Evolutionary conservation across 148 eudicot species (phyloP).

Genomic region (Euryodendron excelsum): DNA sequence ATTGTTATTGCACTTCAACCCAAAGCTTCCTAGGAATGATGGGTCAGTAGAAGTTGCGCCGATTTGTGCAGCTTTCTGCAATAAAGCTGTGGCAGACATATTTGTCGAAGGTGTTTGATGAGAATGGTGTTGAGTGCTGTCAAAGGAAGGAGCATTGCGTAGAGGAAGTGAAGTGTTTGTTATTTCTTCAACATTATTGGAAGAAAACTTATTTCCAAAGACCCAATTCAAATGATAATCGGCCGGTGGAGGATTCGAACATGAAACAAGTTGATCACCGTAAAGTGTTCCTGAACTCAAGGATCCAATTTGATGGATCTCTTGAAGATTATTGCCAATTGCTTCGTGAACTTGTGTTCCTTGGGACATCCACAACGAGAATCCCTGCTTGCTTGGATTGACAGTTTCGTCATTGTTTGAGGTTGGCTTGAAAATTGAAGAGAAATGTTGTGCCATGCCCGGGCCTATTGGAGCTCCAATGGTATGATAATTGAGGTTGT

Average conservation of each 20-base stretch:
- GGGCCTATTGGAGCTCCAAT: constrained; percentile 42
- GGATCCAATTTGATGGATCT: constrained; percentile 21
- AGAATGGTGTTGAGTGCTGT: constrained; percentile 46
- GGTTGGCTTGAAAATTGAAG: constrained; percentile 57
- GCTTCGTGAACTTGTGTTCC: constrained; percentile 12
- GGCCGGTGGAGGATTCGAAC: constrained; percentile 20
- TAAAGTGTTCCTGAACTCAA: background rate
- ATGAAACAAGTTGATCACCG: constrained; percentile 12
- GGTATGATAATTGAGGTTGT: constrained; percentile 52
- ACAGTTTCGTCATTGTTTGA: constrained; percentile 23
- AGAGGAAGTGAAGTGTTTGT: constrained; percentile 14
- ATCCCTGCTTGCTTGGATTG: constrained; percentile 6
- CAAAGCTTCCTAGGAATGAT: constrained; percentile 42
- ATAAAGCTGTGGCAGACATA: constrained; percentile 84
- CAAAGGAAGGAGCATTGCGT: constrained; percentile 47
- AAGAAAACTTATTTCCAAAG: constrained; percentile 20
- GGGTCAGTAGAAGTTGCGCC: constrained; percentile 51
- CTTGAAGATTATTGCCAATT: constrained; percentile 21
- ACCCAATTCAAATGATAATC: constrained; percentile 35
- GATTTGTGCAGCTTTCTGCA: constrained; percentile 82
- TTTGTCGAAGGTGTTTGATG: constrained; percentile 29
- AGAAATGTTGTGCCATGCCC: constrained; percentile 49
- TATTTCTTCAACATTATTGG: background rate
- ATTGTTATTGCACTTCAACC: constrained; percentile 27
- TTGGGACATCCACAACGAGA: constrained; percentile 30